Evolutionary conservation across 495 filamentous ascomycete genomes (phyloP).

Genomic region (Choiromyces venosus): DNA sequence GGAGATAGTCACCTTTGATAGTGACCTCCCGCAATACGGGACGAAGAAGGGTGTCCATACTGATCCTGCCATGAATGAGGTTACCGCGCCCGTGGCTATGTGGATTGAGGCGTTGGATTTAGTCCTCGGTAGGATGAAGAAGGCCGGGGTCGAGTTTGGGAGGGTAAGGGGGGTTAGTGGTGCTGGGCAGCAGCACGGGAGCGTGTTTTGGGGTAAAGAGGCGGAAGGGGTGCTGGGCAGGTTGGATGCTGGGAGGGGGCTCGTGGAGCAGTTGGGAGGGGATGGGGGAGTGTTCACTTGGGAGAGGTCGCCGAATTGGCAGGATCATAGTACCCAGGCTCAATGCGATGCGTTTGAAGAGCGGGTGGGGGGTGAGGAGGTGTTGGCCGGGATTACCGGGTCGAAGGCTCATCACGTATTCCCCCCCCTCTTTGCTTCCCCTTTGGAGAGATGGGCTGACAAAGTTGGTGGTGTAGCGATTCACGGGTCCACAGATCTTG

Average conservation of each 20-base stretch:
- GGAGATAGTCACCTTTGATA: slow-evolving; percentile 69
- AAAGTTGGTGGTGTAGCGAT: slow-evolving; percentile 56
- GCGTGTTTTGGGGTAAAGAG: slow-evolving; percentile 76
- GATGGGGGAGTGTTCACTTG: slow-evolving; percentile 69
- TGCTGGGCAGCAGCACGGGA: slow-evolving; percentile 94
- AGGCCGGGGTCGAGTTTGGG: slow-evolving; percentile 67
- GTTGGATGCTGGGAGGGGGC: slow-evolving; percentile 54
- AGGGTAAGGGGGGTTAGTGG: slow-evolving; percentile 78
- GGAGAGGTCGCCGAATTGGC: slow-evolving; percentile 91
- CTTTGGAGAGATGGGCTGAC: slow-evolving; percentile 36
- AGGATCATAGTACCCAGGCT: slow-evolving; percentile 85
- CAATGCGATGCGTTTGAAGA: slow-evolving; percentile 86
- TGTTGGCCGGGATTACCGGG: slow-evolving; percentile 72
- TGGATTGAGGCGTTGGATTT: slow-evolving; percentile 90
- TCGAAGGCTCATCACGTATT: slow-evolving; percentile 90
- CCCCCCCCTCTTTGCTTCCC: slow-evolving; percentile 8
- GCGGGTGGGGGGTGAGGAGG: slow-evolving; percentile 57
- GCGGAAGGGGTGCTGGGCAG: slow-evolving; percentile 60
- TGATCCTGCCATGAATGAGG: slow-evolving; percentile 74
- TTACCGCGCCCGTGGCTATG: slow-evolving; percentile 86
- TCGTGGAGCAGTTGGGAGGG: slow-evolving; percentile 62
- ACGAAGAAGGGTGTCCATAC: slow-evolving; percentile 82
- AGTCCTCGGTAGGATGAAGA: slow-evolving; percentile 65
- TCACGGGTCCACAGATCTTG: slow-evolving; percentile 95
- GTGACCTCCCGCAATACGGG: slow-evolving; percentile 69